These are phyloP conservation scores for Seiridium cupressi DNA, from an alignment of 2,329 filamentous ascomycete genomes.

Conservation along the genomic window DNA sequence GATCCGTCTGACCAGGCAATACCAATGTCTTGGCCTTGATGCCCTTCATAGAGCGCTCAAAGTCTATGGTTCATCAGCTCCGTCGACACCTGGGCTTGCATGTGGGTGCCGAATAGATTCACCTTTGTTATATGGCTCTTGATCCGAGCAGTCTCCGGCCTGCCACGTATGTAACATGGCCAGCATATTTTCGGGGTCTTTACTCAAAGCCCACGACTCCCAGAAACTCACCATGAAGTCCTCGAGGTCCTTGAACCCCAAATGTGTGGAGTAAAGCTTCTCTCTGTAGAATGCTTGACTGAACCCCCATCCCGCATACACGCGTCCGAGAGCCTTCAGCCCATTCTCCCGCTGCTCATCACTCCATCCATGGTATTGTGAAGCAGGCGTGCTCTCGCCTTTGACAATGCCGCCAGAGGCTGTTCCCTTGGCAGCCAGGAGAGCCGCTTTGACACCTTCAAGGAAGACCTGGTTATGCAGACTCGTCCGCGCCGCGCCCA, in stretches of 20 bases:
- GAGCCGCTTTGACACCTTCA: constrained; percentile 52
- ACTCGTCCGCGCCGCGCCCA: constrained; percentile 61
- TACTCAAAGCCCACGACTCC: constrained; percentile 71
- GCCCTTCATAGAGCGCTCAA: constrained; percentile 61
- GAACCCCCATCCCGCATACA: constrained; percentile 81
- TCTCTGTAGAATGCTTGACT: constrained; percentile 76
- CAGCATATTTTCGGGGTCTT: constrained; percentile 74
- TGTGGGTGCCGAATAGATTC: neutral
- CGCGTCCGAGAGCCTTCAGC: constrained; percentile 70
- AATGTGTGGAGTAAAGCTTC: constrained; percentile 60
- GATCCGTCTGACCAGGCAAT: constrained; percentile 68
- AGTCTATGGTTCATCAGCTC: constrained; percentile 34
- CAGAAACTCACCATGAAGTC: constrained; percentile 75
- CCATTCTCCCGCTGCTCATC: constrained; percentile 45
- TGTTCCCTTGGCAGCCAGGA: constrained; percentile 56
- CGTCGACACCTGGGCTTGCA: neutral
- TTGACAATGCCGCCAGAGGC: constrained; percentile 49
- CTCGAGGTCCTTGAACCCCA: constrained; percentile 68
- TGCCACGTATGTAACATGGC: constrained; percentile 81
- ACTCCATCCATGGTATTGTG: constrained; percentile 46
- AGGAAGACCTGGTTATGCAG: constrained; percentile 69
- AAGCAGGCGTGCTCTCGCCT: constrained; percentile 36
- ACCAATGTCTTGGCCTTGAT: constrained; percentile 75
- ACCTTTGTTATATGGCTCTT: constrained; percentile 63
- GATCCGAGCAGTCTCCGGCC: constrained; percentile 65